These are phyloP conservation scores for Apiospora malaysiana DNA, from an alignment of 2,329 filamentous ascomycete genomes.

Conservation along the genomic window DNA sequence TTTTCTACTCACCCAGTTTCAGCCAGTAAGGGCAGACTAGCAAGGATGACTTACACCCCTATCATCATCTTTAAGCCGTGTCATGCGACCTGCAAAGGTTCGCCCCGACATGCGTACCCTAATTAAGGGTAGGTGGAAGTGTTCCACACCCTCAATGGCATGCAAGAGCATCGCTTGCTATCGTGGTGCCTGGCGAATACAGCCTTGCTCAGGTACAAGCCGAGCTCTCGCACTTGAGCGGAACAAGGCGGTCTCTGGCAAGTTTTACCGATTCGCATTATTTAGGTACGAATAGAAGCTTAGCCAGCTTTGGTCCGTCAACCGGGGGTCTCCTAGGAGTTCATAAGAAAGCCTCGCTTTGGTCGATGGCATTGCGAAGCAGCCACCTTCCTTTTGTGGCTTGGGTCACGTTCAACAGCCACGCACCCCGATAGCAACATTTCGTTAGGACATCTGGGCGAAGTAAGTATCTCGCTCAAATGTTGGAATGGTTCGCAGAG, in stretches of 20 bases:
- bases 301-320: background rate
- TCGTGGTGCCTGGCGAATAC: too few species aligned
- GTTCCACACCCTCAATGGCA: background rate
- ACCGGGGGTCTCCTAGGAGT: background rate
- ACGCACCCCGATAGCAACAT: background rate
- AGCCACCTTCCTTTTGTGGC: background rate
- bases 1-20: background rate
- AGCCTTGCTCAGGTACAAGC: background rate
- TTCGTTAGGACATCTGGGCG: background rate
- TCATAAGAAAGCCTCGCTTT: background rate
- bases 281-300: background rate
- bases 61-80: background rate
- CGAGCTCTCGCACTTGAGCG: background rate
- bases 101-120: background rate
- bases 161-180: background rate
- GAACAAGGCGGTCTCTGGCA: background rate
- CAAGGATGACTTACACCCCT: background rate
- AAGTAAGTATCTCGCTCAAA: background rate
- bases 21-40: background rate
- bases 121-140: background rate
- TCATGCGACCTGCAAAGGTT: background rate
- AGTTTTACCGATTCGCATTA: background rate
- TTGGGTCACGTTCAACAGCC: background rate
- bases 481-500: background rate
- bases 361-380: background rate